Evolutionary conservation across 2,329 filamentous ascomycete genomes (phyloP), one percentile per base, ranked within the genome.

Genomic region (Rhexocercosporidium sp.): DNA sequence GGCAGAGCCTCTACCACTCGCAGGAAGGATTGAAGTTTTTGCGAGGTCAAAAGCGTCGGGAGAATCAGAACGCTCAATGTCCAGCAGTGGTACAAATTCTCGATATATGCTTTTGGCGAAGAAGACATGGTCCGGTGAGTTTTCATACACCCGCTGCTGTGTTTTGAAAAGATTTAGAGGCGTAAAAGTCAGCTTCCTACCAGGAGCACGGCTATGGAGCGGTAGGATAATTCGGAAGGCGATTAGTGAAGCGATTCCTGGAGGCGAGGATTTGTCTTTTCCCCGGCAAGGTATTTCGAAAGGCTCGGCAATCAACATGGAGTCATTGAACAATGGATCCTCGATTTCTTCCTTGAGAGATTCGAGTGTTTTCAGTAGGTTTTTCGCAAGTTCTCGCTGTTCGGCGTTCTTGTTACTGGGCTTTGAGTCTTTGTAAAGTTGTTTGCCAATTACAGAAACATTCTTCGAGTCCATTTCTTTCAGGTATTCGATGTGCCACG

Each of bases 151-250:
- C 69, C 90, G 84, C 76, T 92, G 90, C 66, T 89, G 88, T 8
- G 85, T 81, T 70, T 86, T 88, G 80, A 92, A 92, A 70, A 92
- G 88, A 53, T 80, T 84, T 34, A 92, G 79, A 0, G 90, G 88
- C 1, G 85, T 82, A 70, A 90, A 90, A 64, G 84, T 82, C 73
- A 86, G 85, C 31, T 83, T 82, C 1, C 84, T 79, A 25, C 84
- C 83, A 2, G 80, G 79, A 9, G 86, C 77, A 39, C 82, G 82
- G 18, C 82, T 81, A 70, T 91, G 86, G 31, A 92, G 86, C 1
- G 86, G 86, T 20, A 89, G 84, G 49, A 92, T 84, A 18, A 88
- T 79, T 54, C 84, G 84, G 75, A 92, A 86, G n/a, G 85, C 77
- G 37, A 88, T 81, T 71, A 89, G 77, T 2, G 76, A 75, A 59